Base-by-base conservation (phyloP, 1,284 basidiomycete species). In the Exobasidium cylindrosporum region DNA sequence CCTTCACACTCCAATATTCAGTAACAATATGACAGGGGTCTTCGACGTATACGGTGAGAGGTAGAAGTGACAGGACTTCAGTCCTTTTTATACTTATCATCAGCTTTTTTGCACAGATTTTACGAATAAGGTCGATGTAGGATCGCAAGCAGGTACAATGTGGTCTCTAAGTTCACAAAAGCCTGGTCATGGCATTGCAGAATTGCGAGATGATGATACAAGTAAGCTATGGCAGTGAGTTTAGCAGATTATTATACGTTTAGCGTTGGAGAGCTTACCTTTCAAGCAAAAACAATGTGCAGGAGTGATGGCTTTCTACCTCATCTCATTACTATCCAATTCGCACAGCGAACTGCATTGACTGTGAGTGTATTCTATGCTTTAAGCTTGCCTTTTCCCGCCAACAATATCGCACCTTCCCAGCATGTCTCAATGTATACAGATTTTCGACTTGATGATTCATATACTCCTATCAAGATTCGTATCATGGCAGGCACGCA, bases 161-260 rank as follows among this genome's bases (percentile, higher is more conserved):
- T 99, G 96, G 96, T 89, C 89, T n/a, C 92, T 98, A 6, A 97
- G 93, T 21, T 93, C 90, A 0, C 92, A 87, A 82, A 99, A 99
- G 81, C 95, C 94, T 68, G 94, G 94, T 0, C 96, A 95, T 76
- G 94, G 95, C 4, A 88, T 93, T 17, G 91, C 94, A 73, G 93
- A 94, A 82, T 83, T 99, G 55, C 85, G 87, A 14, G 93, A 97
- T 73, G 85, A 86, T 24, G 90, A 97, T 76, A 88, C 91, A 45
- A 88, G 90, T 46, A 97, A 93, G 0, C 94, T 97, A 73, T 98
- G 96, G 96, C 96, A 98, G 93, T 97, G 81, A 78, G 92, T 86
- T 11, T 26, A 14, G n/a, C 26, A n/a, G 28, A 7, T 14, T 14
- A 21, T 63, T 11, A 6, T n/a, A n/a, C n/a, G n/a, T n/a, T n/a